Conservation (phyloP, 805 yeast species). For the Starmerella sp. region DNA sequence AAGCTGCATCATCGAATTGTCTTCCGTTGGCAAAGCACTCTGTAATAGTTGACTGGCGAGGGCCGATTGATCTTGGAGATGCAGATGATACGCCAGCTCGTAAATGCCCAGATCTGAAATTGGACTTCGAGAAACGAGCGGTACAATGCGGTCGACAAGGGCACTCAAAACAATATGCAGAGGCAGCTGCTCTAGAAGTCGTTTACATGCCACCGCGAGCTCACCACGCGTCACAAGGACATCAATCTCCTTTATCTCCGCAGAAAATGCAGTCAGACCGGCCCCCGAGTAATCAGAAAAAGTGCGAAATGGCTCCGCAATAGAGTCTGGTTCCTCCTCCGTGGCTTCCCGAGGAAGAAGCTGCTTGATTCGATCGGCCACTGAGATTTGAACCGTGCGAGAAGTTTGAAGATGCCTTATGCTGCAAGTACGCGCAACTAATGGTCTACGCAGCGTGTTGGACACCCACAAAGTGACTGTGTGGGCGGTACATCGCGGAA, state of each 20-base stretch:
- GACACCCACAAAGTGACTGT: not conserved
- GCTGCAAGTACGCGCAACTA: not conserved
- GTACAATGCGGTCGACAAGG: conserved; percentile 14
- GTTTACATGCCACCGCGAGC: conserved; percentile 9
- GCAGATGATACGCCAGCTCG: conserved; percentile 15
- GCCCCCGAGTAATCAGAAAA: not conserved
- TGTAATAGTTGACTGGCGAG: conserved; percentile 19
- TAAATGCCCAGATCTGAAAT: conserved; percentile 14
- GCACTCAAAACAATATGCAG: conserved; percentile 13
- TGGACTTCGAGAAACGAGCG: conserved; percentile 2
- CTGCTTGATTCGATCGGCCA: conserved; percentile 17
- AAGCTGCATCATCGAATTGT: not conserved
- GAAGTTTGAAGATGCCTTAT: not conserved
- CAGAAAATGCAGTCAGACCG: not conserved
- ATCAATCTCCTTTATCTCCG: conserved; percentile 9
- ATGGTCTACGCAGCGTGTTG: not conserved
- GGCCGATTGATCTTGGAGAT: conserved; percentile 12
- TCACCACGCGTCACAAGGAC: conserved; percentile 1
- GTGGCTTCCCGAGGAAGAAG: conserved; percentile 14
- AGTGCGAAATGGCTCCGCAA: not conserved
- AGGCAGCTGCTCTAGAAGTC: conserved; percentile 15
- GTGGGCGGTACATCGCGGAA: not conserved
- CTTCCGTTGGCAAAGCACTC: not conserved
- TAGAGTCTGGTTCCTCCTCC: not conserved
- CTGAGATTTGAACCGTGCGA: conserved; percentile 4